Conservation (phyloP, 2,329 filamentous ascomycete genomes). For the Stemphylium lycopersici region DNA sequence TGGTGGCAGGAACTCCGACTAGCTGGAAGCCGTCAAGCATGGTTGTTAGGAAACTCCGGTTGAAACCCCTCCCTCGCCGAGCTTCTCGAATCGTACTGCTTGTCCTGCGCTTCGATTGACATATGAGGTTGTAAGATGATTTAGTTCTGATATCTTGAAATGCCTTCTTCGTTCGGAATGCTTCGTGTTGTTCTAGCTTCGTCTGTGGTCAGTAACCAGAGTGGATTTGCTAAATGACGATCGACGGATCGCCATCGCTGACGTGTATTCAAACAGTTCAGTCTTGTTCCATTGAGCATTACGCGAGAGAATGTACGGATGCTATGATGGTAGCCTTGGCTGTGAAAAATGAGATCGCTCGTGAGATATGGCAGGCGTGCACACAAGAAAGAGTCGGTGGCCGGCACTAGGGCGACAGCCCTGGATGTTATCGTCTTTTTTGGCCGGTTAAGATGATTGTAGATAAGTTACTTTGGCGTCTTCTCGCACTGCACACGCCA, state of each 20-base stretch:
- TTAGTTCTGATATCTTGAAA: neutral
- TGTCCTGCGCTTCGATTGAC: neutral
- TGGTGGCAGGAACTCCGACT: constrained; percentile 21
- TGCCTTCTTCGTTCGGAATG: neutral
- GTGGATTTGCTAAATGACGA: neutral
- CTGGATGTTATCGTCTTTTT: no score
- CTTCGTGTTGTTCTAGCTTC: neutral
- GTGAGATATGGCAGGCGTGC: no score
- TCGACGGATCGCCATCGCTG: constrained; percentile 1
- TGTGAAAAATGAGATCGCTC: no score
- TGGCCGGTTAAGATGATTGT: no score
- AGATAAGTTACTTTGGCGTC: no score
- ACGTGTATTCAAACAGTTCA: neutral
- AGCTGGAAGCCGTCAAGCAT: constrained; percentile 36
- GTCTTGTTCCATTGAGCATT: no score
- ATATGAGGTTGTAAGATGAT: neutral
- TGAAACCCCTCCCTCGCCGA: constrained; percentile 38
- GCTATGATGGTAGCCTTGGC: no score
- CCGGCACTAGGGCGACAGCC: no score
- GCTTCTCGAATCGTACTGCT: constrained; percentile 16
- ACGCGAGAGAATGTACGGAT: no score
- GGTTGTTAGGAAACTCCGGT: constrained; percentile 31
- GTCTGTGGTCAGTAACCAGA: neutral
- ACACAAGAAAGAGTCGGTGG: no score
- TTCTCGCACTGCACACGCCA: no score